phyloP scores from a whole-genome alignment of 345 rosid genomes.

The Geranium rotundifolium region DNA sequence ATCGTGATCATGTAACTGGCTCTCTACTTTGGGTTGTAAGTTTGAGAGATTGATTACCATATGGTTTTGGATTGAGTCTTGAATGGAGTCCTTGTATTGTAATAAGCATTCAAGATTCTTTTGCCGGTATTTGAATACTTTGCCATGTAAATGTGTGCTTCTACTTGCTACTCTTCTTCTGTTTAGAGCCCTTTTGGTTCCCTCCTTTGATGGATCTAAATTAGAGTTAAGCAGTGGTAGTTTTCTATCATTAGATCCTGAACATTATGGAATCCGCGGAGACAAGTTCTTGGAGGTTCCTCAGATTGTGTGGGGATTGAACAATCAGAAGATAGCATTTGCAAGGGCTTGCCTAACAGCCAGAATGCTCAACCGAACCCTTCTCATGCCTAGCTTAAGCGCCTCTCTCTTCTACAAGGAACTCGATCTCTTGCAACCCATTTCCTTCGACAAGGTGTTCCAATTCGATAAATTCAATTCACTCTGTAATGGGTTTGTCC shows the following conservation, averaged over 20 bases:
- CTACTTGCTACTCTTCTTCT: slow-evolving; percentile 40
- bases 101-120: slow-evolving; percentile 28
- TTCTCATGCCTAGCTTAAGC: slow-evolving; percentile 85
- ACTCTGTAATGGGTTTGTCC: slow-evolving; percentile 65
- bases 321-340: slow-evolving; percentile 95
- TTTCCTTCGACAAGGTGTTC: slow-evolving; percentile 69
- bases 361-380: slow-evolving; percentile 71
- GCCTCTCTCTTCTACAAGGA: slow-evolving; percentile 93
- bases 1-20: not conserved
- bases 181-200: slow-evolving; percentile 34
- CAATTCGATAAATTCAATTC: slow-evolving; percentile 61
- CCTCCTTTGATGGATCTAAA: slow-evolving; percentile 17
- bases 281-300: slow-evolving; percentile 82
- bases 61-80: not conserved
- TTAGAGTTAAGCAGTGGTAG: slow-evolving; percentile 11
- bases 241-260: slow-evolving; percentile 17
- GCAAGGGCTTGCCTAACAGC: slow-evolving; percentile 93
- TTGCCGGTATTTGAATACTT: slow-evolving; percentile 21
- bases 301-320: slow-evolving; percentile 93
- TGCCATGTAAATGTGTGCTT: slow-evolving; percentile 47
- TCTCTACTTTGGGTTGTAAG: too few species aligned
- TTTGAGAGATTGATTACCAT: not conserved
- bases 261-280: slow-evolving; percentile 30
- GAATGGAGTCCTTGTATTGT: slow-evolving; percentile 22
- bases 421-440: slow-evolving; percentile 62